Evolutionary conservation across 116 monocot species (phyloP).

Genomic region (Dioscorea cayenensis): DNA sequence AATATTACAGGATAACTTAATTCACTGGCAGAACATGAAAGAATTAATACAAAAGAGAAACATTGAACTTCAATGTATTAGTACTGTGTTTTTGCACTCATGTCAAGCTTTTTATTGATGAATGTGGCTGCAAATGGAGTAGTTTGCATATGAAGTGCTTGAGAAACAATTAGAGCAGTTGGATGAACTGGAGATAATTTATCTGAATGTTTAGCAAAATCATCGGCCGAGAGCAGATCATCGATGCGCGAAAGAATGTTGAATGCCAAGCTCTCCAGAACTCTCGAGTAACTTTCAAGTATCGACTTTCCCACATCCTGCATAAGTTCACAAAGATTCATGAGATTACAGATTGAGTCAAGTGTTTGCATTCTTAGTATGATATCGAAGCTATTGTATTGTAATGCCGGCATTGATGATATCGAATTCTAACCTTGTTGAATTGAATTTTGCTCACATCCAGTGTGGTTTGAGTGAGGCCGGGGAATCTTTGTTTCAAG

Average conservation of each 20-base stretch:
- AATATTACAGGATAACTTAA: too few species aligned
- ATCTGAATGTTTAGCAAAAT: constrained; percentile 43
- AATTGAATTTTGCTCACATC: constrained; percentile 63
- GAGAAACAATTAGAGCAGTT: constrained; percentile 12
- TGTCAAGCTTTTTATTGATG: too few species aligned
- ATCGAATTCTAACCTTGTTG: constrained; percentile 41
- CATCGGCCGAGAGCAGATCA: constrained; percentile 73
- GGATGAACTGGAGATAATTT: constrained; percentile 16
- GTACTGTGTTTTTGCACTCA: too few species aligned
- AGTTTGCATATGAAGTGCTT: not conserved
- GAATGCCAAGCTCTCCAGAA: constrained; percentile 79
- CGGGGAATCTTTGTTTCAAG: constrained; percentile 57
- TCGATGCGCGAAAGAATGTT: constrained; percentile 75
- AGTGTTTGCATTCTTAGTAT: too few species aligned
- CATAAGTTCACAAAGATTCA: not conserved
- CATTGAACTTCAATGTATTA: too few species aligned
- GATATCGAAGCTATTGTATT: too few species aligned
- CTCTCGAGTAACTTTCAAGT: constrained; percentile 74
- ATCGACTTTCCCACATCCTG: constrained; percentile 77
- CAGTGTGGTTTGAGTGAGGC: constrained; percentile 50
- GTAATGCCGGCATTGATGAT: too few species aligned
- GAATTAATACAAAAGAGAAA: too few species aligned
- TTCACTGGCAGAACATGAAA: too few species aligned
- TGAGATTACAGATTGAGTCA: not conserved
- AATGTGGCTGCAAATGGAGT: not conserved